Evolutionary conservation across 306 rosid genomes (phyloP).

Genomic region (Canavalia ensiformis): DNA sequence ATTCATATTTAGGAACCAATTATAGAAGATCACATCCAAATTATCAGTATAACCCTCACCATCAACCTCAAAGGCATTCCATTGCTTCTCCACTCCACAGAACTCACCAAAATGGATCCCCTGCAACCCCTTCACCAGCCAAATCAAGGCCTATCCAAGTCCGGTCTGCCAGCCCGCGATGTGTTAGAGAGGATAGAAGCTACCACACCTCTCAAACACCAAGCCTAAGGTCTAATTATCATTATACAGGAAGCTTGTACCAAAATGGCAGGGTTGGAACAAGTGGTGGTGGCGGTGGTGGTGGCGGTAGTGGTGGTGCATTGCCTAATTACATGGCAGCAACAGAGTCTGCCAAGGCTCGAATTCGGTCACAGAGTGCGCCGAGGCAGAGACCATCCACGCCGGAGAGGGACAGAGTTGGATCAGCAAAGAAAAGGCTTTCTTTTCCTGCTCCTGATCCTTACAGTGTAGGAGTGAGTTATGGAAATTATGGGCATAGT

Average conservation of each 20-base stretch:
- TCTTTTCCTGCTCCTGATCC: constrained; percentile 90
- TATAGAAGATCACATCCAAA: constrained; percentile 75
- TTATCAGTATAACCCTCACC: constrained; percentile 68
- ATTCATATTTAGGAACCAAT: constrained; percentile 68
- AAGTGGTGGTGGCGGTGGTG: constrained; percentile 46
- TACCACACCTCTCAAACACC: constrained; percentile 82
- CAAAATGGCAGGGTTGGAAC: constrained; percentile 64
- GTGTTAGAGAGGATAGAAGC: constrained; percentile 73
- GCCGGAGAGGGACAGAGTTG: constrained; percentile 88
- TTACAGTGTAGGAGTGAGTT: constrained; percentile 56
- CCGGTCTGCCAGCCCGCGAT: constrained; percentile 85
- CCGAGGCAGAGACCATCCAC: constrained; percentile 93
- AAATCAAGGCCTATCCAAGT: constrained; percentile 78
- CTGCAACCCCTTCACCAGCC: constrained; percentile 84
- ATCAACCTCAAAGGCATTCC: constrained; percentile 77
- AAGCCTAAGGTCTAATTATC: constrained; percentile 83
- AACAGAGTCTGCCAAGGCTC: constrained; percentile 94
- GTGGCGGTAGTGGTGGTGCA: constrained; percentile 41
- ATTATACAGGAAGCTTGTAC: constrained; percentile 62
- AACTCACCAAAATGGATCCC: constrained; percentile 63
- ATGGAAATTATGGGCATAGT: constrained; percentile 72
- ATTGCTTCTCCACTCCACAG: constrained; percentile 72
- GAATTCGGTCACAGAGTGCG: constrained; percentile 90
- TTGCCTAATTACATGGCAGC: constrained; percentile 98
- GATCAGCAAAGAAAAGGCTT: constrained; percentile 86